Evolutionary conservation across 495 filamentous ascomycete genomes (phyloP), one percentile per base, ranked within the genome.

Genomic region (Opeltia flavorubescens): DNA sequence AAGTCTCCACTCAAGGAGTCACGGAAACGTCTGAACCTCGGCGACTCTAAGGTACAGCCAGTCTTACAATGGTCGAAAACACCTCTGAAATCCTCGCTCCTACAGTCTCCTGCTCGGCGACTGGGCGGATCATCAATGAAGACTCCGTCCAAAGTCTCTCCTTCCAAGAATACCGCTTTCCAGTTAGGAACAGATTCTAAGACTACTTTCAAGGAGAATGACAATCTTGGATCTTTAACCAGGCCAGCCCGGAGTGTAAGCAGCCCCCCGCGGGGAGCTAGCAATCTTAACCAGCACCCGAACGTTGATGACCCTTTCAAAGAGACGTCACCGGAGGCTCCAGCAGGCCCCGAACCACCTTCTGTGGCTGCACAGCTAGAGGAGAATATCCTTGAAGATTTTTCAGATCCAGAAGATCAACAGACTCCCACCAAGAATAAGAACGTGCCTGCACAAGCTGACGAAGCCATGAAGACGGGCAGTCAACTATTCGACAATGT

Each of bases 21-120:
- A 4, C 67, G 70, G 6, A 67, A 55, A 44, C 70, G 67, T 36
- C 64, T 62, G 0, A 51, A 65, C 12, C 49, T 74, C 47, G 62
- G 54, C 17, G 53, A 65, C 15, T 64, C 62, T 0, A 59, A 67
- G 23, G 51, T 51, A 2, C 55, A 63, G 23, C 59, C 58, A n/a
- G 45, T 59, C 1, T 24, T 55, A 6, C 60, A 65, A 44, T 47
- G 56, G 11, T 53, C 58, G 0, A 60, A 62, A 5, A 60, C 66
- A 48, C 40, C 51, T n/a, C 11, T 49, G 13, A 58, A 54, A 42
- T 29, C 29, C n/a, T 53, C 52, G 15, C 25, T 58, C 17, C 46
- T 60, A 23, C 48, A 54, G 40, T 62, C 55, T 39, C 55, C 55
- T 45, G 36, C 49, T 51, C 30, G 48, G 44, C 39, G 50, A 54